These are phyloP conservation scores for Spizellomyces punctatus DNA, from an alignment of 192 early-diverging fungal species.

Conservation along the genomic window DNA sequence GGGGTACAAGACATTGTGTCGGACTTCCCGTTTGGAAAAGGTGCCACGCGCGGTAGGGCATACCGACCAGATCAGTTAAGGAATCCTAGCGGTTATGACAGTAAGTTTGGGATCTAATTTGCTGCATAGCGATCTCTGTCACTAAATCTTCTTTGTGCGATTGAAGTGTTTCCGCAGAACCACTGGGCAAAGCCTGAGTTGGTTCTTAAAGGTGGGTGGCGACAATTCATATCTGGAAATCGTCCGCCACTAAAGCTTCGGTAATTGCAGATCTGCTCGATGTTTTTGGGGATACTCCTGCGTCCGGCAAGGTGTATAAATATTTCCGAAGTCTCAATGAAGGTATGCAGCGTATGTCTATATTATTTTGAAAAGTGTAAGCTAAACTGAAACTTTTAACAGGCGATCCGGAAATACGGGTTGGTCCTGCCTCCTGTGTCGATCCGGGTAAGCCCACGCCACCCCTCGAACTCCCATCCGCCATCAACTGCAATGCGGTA, in stretches of 20 bases:
- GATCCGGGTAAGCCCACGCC: too few species aligned
- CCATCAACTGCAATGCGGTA: too few species aligned
- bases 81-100: not conserved
- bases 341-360: not conserved
- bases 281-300: not conserved
- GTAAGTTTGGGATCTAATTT: not conserved
- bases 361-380: too few species aligned
- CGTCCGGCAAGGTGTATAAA: not conserved
- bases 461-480: too few species aligned
- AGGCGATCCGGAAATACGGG: too few species aligned
- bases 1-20: not conserved
- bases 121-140: too few species aligned
- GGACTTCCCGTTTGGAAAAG: conserved; percentile 1
- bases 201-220: conserved; percentile 11
- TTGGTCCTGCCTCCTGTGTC: too few species aligned
- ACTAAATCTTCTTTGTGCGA: not conserved
- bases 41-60: not conserved
- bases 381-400: too few species aligned
- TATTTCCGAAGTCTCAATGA: not conserved
- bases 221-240: too few species aligned
- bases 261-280: not conserved
- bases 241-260: not conserved
- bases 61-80: conserved; percentile 19
- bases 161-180: conserved; percentile 1
- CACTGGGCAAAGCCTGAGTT: conserved; percentile 24